Percentiles rank a stretch among this genome's conserved stretches.
phyloP scores from a whole-genome alignment of 2,329 filamentous ascomycete species.

The Byssochlamys sp. region DNA sequence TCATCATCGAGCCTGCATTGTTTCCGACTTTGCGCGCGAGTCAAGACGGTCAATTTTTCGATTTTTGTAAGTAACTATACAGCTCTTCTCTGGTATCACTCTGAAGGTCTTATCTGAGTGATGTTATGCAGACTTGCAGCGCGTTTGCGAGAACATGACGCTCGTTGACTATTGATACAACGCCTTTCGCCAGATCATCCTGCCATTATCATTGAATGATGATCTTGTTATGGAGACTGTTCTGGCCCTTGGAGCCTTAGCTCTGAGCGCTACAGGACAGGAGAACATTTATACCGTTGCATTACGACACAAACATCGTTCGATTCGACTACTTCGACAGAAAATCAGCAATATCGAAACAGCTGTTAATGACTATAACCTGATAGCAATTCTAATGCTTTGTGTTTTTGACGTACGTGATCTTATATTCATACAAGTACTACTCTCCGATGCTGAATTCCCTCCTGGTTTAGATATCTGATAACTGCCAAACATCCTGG shows the following conservation, averaged over 20 bases:
- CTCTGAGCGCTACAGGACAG: conserved; percentile 1
- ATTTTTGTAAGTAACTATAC: not conserved
- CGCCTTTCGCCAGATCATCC: conserved; percentile 7
- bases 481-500: conserved; percentile 9
- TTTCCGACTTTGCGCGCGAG: not conserved
- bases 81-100: not conserved
- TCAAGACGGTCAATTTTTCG: conserved; percentile 4
- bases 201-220: conserved; percentile 3
- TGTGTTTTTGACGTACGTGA: conserved; percentile 7
- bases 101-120: not conserved
- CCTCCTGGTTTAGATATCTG: conserved; percentile 4
- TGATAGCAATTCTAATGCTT: conserved; percentile 8
- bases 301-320: conserved; percentile 8
- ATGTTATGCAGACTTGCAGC: not conserved
- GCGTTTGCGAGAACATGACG: conserved; percentile 6
- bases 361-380: conserved; percentile 6
- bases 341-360: conserved; percentile 4
- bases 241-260: conserved; percentile 6
- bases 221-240: conserved; percentile 9
- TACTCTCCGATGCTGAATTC: not conserved
- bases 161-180: conserved; percentile 6
- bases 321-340: conserved; percentile 6
- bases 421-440: not conserved
- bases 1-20: conserved; percentile 2
- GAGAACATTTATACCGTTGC: conserved; percentile 2